Percentiles rank a stretch among this genome's conserved stretches.
phyloP scores from a whole-genome alignment of 805 yeast genomes.

The Lachancea sp. region DNA sequence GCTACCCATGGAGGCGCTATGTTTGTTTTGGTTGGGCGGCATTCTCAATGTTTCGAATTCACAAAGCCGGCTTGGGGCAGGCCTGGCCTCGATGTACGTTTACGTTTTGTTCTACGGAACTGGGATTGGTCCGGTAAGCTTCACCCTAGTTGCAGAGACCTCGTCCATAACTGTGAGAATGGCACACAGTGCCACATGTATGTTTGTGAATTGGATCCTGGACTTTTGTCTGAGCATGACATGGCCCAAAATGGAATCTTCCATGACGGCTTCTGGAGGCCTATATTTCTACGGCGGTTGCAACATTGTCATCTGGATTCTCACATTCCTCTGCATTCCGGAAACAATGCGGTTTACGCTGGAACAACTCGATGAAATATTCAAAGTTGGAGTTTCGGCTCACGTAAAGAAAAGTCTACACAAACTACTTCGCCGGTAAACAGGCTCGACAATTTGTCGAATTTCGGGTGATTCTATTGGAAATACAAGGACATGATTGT shows the following conservation, averaged over 20 bases:
- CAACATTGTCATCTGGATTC: conserved; percentile 42
- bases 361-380: conserved; percentile 72
- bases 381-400: conserved; percentile 28
- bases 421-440: not conserved
- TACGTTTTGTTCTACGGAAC: conserved; percentile 42
- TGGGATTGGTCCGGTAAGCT: conserved; percentile 53
- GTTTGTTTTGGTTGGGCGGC: conserved; percentile 46
- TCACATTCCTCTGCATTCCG: conserved; percentile 42
- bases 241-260: conserved; percentile 43
- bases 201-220: conserved; percentile 39
- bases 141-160: conserved; percentile 48
- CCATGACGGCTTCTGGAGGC: conserved; percentile 45
- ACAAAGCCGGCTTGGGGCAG: conserved; percentile 38
- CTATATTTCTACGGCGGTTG: conserved; percentile 49
- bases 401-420: not conserved
- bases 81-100: conserved; percentile 41
- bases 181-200: conserved; percentile 45
- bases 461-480: too few species aligned
- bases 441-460: too few species aligned
- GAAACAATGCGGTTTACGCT: conserved; percentile 67
- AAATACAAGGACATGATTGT: too few species aligned
- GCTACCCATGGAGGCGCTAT: conserved; percentile 53
- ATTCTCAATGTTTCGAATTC: conserved; percentile 38
- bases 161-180: conserved; percentile 41
- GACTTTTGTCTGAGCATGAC: conserved; percentile 48